Conservation (phyloP, 805 yeast species). For the Ogataea parapolymorpha region DNA sequence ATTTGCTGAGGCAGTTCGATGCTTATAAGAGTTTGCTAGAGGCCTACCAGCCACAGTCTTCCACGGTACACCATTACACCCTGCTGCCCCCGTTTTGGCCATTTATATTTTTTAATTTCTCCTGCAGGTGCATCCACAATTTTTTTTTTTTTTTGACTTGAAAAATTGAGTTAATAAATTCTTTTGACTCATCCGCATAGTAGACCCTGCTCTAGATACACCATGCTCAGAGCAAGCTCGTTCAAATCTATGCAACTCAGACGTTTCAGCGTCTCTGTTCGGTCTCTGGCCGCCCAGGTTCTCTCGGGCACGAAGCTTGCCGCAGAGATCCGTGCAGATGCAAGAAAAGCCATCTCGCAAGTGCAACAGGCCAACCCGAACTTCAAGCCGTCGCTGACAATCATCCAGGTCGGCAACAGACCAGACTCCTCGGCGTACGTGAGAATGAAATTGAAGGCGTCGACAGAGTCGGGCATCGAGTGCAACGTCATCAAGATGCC, state of each 20-base stretch:
- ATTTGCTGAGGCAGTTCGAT: too few relatives aligned
- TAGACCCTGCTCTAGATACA: background rate
- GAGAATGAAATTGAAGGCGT: slow-evolving; percentile 75
- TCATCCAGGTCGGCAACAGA: slow-evolving; percentile 74
- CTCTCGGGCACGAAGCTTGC: slow-evolving; percentile 50
- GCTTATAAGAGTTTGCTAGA: too few relatives aligned
- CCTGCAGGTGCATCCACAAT: background rate
- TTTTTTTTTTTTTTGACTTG: slow-evolving; percentile 6
- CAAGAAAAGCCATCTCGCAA: slow-evolving; percentile 38
- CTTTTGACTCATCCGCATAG: slow-evolving; percentile 1
- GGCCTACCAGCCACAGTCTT: too few relatives aligned
- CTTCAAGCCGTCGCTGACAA: slow-evolving; percentile 64
- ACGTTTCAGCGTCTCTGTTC: slow-evolving; percentile 17
- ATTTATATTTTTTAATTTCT: too few relatives aligned
- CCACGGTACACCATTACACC: too few relatives aligned
- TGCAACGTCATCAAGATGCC: slow-evolving; percentile 61
- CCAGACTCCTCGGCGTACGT: slow-evolving; percentile 82
- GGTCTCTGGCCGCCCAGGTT: slow-evolving; percentile 26
- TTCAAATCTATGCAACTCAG: slow-evolving; percentile 6
- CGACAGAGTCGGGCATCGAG: slow-evolving; percentile 62
- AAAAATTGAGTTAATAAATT: slow-evolving; percentile 3
- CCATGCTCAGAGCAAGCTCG: slow-evolving; percentile 13
- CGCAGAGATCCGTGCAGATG: slow-evolving; percentile 41
- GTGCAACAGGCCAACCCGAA: slow-evolving; percentile 44
- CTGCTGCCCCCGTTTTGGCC: too few relatives aligned